Evolutionary conservation across 2,329 filamentous ascomycete species (phyloP).

Genomic region (Fusarium euwallaceae): DNA sequence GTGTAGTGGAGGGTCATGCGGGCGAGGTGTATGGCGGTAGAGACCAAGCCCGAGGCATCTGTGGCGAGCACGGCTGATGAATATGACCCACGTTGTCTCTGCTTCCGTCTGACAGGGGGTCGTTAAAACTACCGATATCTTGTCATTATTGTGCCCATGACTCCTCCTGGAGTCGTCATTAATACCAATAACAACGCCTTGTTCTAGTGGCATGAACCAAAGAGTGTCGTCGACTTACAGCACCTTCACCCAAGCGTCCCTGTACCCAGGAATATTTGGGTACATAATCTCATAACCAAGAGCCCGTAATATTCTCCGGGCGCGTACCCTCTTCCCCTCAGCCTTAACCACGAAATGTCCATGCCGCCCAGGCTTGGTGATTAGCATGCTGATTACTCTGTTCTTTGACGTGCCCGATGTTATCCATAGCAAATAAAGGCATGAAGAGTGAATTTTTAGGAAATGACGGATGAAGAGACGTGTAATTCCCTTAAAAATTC

Average conservation of each 20-base stretch:
- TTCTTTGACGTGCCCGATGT: background rate
- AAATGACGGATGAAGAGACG: background rate
- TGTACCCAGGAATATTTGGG: background rate
- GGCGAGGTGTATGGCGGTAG: background rate
- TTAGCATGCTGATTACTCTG: background rate
- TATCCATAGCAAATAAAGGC: background rate
- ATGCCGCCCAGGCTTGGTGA: background rate
- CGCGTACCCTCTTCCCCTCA: background rate
- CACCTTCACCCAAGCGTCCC: background rate
- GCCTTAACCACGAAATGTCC: background rate
- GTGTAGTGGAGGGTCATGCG: slow-evolving; percentile 2
- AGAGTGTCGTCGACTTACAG: background rate
- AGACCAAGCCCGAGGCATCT: background rate
- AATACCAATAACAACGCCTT: background rate
- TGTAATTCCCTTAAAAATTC: background rate
- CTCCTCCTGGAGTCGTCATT: too few relatives aligned
- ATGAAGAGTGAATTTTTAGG: background rate
- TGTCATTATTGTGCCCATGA: too few relatives aligned
- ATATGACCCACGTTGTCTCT: background rate
- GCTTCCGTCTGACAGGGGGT: background rate
- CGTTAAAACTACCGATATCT: background rate
- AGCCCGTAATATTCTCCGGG: background rate
- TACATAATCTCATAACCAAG: background rate
- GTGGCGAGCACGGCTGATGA: background rate
- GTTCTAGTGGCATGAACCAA: background rate